phyloP scores from a whole-genome alignment of 345 rosid genomes.

The Salix caprea region DNA sequence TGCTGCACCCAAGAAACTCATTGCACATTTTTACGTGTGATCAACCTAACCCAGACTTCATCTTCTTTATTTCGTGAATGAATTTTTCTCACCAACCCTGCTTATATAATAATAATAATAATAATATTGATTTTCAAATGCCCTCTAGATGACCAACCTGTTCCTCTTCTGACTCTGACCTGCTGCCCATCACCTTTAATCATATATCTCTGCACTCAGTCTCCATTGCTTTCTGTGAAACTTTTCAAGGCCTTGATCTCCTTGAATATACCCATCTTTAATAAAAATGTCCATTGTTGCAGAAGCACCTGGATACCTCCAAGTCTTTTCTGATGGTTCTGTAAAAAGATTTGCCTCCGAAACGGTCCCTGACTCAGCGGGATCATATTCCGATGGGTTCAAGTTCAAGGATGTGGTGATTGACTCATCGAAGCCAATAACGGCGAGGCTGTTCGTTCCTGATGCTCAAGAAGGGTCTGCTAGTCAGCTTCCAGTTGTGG shows the following conservation, averaged over 20 bases:
- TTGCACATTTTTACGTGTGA: too few relatives aligned
- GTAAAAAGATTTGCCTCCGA: slow-evolving; percentile 43
- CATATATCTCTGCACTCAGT: not conserved
- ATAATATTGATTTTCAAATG: not conserved
- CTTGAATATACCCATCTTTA: too few relatives aligned
- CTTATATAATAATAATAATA: not conserved
- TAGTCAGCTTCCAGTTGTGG: slow-evolving; percentile 32
- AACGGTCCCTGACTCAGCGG: slow-evolving; percentile 27
- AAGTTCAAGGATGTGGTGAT: slow-evolving; percentile 43
- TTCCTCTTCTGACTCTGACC: not conserved
- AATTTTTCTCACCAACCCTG: not conserved
- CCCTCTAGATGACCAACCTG: not conserved
- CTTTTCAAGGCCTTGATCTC: not conserved
- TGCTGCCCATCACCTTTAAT: not conserved
- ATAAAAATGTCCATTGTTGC: slow-evolving; percentile 37
- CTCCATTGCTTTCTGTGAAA: not conserved
- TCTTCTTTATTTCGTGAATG: not conserved
- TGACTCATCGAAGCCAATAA: slow-evolving; percentile 37
- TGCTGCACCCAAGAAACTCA: too few relatives aligned
- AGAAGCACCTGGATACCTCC: slow-evolving; percentile 51
- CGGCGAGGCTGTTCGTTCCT: slow-evolving; percentile 51
- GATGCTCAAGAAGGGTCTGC: not conserved
- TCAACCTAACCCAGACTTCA: not conserved
- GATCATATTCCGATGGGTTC: slow-evolving; percentile 27
- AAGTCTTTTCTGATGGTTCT: slow-evolving; percentile 52